A percentile compares a stretch with the other conserved stretches of the same genome.
Evolutionary conservation across 2,329 filamentous ascomycete genomes (phyloP).

Genomic region (Aureobasidium pullulans): DNA sequence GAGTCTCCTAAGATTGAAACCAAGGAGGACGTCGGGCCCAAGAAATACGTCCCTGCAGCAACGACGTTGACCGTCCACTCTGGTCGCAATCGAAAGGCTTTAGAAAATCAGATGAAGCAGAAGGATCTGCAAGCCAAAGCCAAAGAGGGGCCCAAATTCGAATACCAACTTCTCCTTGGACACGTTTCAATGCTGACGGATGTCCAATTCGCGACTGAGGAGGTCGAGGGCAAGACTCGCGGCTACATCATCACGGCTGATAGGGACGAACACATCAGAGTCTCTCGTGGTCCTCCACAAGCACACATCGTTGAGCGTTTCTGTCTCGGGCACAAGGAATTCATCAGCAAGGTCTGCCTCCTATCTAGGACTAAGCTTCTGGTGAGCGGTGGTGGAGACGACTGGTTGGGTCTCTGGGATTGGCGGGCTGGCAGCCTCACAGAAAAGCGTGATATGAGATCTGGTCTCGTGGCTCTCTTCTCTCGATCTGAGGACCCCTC

Average conservation of each 20-base stretch:
- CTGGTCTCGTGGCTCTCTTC: constrained; percentile 11
- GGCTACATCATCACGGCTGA: constrained; percentile 61
- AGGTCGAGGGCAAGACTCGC: constrained; percentile 39
- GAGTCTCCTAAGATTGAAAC: constrained; percentile 21
- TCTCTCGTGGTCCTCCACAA: constrained; percentile 75
- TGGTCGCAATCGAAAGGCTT: constrained; percentile 49
- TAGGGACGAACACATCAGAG: constrained; percentile 76
- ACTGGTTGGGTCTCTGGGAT: constrained; percentile 71
- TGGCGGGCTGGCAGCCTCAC: constrained; percentile 57
- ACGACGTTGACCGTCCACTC: constrained; percentile 55
- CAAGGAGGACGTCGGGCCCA: constrained; percentile 19
- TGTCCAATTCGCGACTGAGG: constrained; percentile 49
- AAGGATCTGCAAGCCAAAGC: constrained; percentile 34
- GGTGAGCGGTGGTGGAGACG: constrained; percentile 81
- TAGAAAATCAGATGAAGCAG: constrained; percentile 49
- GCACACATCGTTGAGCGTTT: constrained; percentile 82
- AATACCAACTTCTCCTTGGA: constrained; percentile 72
- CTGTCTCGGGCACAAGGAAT: constrained; percentile 81
- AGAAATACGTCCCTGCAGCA: constrained; percentile 45
- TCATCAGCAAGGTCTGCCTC: constrained; percentile 70
- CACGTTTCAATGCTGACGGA: constrained; percentile 94
- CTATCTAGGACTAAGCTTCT: constrained; percentile 54
- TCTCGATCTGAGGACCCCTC: constrained; percentile 12
- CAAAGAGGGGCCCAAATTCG: constrained; percentile 51
- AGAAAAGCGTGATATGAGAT: constrained; percentile 46